These are phyloP conservation scores for Suillus lakei DNA, from an alignment of 768 basidiomycete genomes.

Conservation along the genomic window DNA sequence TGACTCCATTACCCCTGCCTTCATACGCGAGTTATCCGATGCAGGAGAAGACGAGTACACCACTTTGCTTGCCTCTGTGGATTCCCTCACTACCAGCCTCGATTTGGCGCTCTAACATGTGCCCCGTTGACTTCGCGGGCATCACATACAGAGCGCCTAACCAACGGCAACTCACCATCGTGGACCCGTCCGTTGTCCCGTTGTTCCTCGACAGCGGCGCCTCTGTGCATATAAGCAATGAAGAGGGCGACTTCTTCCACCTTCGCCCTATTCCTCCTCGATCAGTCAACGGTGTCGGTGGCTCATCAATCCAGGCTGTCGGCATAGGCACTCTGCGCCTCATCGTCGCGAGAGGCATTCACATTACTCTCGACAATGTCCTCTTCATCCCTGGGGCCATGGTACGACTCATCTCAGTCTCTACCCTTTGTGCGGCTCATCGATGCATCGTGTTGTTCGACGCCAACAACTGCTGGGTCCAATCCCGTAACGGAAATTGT, in stretches of 20 bases:
- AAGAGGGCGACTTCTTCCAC: slow-evolving; percentile 26
- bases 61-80: not conserved
- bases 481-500: not conserved
- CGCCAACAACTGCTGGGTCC: slow-evolving; percentile 11
- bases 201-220: slow-evolving; percentile 36
- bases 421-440: slow-evolving; percentile 15
- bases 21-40: too few species aligned
- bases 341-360: slow-evolving; percentile 12
- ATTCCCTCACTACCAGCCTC: not conserved
- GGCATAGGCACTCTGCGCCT: slow-evolving; percentile 33
- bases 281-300: slow-evolving; percentile 33
- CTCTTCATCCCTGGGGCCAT: slow-evolving; percentile 22
- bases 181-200: not conserved
- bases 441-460: slow-evolving; percentile 21
- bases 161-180: not conserved
- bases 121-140: not conserved
- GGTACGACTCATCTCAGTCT: slow-evolving; percentile 28
- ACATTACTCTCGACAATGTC: slow-evolving; percentile 15
- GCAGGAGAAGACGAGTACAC: not conserved
- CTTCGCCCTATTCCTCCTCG: slow-evolving; percentile 27
- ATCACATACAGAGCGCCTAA: slow-evolving; percentile 7
- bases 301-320: slow-evolving; percentile 26
- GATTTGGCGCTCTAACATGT: not conserved
- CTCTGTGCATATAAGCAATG: slow-evolving; percentile 27
- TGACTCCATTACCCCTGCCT: not conserved